These are phyloP conservation scores for Paramecium bursaria DNA, from an alignment of 73 alveolate genomes.

Conservation along the genomic window DNA sequence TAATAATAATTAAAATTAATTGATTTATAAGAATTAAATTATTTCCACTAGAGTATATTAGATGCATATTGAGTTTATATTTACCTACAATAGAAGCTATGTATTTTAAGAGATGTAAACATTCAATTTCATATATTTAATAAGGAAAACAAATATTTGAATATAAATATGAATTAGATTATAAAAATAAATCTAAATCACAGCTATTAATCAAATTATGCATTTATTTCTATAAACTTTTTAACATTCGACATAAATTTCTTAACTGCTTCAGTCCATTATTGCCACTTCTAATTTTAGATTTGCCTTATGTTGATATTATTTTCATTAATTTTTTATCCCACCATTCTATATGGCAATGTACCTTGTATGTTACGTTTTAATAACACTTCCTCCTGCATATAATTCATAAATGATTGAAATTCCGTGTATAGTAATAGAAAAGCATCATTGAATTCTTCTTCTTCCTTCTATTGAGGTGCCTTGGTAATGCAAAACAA, in stretches of 20 bases:
- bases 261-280: constrained; percentile 46
- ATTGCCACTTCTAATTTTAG: constrained; percentile 10
- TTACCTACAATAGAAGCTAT: too few species aligned
- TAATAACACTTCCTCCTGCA: constrained; percentile 14
- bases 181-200: constrained; percentile 18
- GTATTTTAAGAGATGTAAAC: too few species aligned
- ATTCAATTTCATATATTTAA: too few species aligned
- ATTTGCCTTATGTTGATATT: neutral
- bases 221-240: constrained; percentile 29
- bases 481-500: constrained; percentile 1
- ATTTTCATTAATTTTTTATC: neutral
- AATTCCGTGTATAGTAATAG: neutral
- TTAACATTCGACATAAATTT: constrained; percentile 50
- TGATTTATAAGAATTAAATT: too few species aligned
- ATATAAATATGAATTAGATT: too few species aligned
- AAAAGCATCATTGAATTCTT: constrained; percentile 57
- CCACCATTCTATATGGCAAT: constrained; percentile 21
- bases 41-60: too few species aligned
- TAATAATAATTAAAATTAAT: too few species aligned
- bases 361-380: constrained; percentile 26
- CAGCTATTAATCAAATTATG: constrained; percentile 47
- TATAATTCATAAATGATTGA: constrained; percentile 1
- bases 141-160: too few species aligned
- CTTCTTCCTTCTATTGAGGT: constrained; percentile 34
- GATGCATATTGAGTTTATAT: too few species aligned